Evolutionary conservation across 2,329 filamentous ascomycete genomes (phyloP).

Genomic region (Coniochaeta pulveracea): DNA sequence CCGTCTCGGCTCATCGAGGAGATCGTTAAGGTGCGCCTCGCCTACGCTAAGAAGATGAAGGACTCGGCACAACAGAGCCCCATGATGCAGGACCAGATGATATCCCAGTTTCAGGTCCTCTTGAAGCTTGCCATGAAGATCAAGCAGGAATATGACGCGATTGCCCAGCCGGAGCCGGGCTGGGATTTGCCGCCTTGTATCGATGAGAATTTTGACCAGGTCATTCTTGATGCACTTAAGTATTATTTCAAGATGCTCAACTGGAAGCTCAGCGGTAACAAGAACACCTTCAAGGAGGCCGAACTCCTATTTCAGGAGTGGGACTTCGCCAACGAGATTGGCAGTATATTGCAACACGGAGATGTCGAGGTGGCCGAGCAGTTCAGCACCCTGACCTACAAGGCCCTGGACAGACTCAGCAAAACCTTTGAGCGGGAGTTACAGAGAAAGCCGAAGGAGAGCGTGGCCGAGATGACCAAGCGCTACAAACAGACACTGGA

Average conservation of each 20-base stretch:
- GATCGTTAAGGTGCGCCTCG: conserved; percentile 83
- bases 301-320: conserved; percentile 96
- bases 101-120: conserved; percentile 87
- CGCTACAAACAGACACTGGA: conserved; percentile 92
- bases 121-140: conserved; percentile 86
- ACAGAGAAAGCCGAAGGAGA: conserved; percentile 73
- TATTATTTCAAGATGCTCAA: conserved; percentile 99
- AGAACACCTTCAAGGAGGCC: conserved; percentile 98
- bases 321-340: conserved; percentile 93
- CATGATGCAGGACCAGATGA: conserved; percentile 97
- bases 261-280: conserved; percentile 94
- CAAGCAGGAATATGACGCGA: conserved; percentile 75
- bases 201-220: conserved; percentile 88
- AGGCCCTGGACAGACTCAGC: conserved; percentile 79
- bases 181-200: conserved; percentile 96
- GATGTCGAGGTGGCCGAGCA: conserved; percentile 97
- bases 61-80: conserved; percentile 85
- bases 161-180: conserved; percentile 77
- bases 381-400: conserved; percentile 88
- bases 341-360: conserved; percentile 79
- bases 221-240: conserved; percentile 84
- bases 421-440: conserved; percentile 88
- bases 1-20: conserved; percentile 92
- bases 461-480: conserved; percentile 83
- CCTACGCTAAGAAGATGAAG: conserved; percentile 90